Conservation (phyloP, 1,284 basidiomycete genomes). For the Tremellales sp. region DNA sequence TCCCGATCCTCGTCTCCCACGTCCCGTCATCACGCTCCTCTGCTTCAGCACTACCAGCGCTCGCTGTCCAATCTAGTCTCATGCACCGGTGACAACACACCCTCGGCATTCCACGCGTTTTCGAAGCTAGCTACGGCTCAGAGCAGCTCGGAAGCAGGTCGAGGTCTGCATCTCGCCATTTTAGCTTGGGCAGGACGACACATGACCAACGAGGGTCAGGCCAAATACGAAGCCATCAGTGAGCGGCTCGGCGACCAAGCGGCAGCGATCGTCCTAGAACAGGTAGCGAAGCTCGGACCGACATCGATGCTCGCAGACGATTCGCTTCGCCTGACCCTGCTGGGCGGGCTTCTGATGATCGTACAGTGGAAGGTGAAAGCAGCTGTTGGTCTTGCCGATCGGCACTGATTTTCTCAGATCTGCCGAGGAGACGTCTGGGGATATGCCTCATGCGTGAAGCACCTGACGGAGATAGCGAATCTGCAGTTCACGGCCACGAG, state of each 20-base stretch:
- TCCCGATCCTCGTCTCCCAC: conserved; percentile 1
- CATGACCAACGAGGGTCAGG: conserved; percentile 31
- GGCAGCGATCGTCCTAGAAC: conserved; percentile 15
- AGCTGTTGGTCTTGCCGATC: no score
- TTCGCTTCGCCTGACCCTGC: conserved; percentile 25
- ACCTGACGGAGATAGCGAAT: conserved; percentile 14
- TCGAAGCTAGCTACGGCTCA: conserved; percentile 19
- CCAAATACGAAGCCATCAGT: conserved; percentile 30
- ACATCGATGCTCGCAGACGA: conserved; percentile 4
- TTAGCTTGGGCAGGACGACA: conserved; percentile 37
- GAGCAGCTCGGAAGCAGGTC: conserved; percentile 14
- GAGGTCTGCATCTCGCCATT: conserved; percentile 29
- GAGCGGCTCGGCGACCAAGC: conserved; percentile 30
- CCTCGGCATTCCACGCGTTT: conserved; percentile 25
- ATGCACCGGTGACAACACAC: conserved; percentile 15
- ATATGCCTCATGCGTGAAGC: conserved; percentile 20
- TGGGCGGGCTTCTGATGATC: conserved; percentile 34
- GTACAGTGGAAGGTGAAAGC: conserved; percentile 39
- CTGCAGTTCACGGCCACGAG: conserved; percentile 15
- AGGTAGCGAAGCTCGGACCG: conserved; percentile 8
- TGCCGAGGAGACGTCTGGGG: conserved; percentile 40
- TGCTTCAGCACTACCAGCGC: conserved; percentile 24
- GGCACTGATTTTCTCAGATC: conserved; percentile 25
- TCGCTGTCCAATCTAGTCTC: conserved; percentile 25
- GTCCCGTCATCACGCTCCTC: conserved; percentile 7